Evolutionary conservation across 345 rosid species (phyloP), one percentile per base, ranked within the genome.

Genomic region (Capsella bursapastoris): DNA sequence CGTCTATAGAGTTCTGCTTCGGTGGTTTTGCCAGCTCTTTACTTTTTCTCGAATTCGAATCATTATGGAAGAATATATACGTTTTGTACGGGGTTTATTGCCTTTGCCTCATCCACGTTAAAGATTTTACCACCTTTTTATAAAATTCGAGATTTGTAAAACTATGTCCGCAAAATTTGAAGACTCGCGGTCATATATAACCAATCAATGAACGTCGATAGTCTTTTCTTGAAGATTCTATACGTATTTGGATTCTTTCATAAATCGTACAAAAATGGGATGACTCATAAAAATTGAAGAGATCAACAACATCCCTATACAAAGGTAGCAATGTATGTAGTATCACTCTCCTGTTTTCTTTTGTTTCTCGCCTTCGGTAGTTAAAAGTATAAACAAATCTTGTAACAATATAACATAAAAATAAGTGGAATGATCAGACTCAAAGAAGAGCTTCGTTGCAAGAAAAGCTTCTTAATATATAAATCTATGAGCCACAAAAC

Each of bases 11-110:
- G 53, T 64, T 52, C 10, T 16, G 45, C 56, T 32, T 38, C 25
- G 57, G 65, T 45, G 47, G 57, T 58, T 58, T 68, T 45, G 74
- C 10, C 8, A 1, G 49, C 16, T 58, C 25, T 58, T 27, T 25
- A n/a, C 11, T 41, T 11, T 41, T 11, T 3, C 16, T 58, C 37
- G 50, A 22, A 34, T n/a, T 34, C 43, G 14, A 57, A 57, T 35
- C 44, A 14, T 56, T 2, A 28, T 55, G 13, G n/a, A 15, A 5
- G 13, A 57, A 22, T 32, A 49, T 49, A 14, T 31, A 32, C 28
- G 38, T 48, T 70, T 58, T 58, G 38, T 58, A 47, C 13, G 10
- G 7, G 16, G 7, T 22, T 7, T 68, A 44, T 27, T 38, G 66
- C 13, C 10, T 22, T 22, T 22, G 25, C 1, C 47, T 6, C 5